phyloP scores from a whole-genome alignment of 2,329 filamentous ascomycete genomes.

The Xylariales sp. region DNA sequence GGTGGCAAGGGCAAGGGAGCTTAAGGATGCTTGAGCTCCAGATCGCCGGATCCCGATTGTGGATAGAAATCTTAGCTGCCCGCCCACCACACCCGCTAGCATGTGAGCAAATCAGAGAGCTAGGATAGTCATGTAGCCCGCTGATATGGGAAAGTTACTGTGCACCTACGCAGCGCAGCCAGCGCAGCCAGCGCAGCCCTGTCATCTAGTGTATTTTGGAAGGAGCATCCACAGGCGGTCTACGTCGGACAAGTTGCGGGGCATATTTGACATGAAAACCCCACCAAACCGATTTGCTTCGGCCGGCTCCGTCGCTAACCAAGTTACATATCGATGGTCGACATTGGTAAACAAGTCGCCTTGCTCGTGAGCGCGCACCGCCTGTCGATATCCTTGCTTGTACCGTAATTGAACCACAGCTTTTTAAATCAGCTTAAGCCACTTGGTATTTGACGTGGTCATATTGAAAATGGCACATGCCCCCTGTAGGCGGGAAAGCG shows the following conservation, averaged over 20 bases:
- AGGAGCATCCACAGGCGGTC: conserved; percentile 1
- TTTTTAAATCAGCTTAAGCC: too few relatives aligned
- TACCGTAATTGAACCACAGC: too few relatives aligned
- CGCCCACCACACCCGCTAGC: background rate
- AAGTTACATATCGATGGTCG: background rate
- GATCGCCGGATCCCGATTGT: conserved; percentile 8
- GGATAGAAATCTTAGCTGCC: too few relatives aligned
- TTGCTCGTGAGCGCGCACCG: too few relatives aligned
- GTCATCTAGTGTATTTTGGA: background rate
- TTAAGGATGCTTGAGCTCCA: background rate
- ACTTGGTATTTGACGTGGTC: too few relatives aligned
- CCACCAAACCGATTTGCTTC: background rate
- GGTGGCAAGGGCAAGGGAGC: conserved; percentile 8
- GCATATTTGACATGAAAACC: background rate
- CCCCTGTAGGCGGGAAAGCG: too few relatives aligned
- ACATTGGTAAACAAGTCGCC: background rate
- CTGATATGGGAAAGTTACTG: conserved; percentile 3
- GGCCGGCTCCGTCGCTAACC: conserved; percentile 6
- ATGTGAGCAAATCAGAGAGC: conserved; percentile 1
- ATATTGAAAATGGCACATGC: too few relatives aligned
- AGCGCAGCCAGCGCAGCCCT: background rate
- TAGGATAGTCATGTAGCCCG: background rate
- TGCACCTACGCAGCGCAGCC: background rate
- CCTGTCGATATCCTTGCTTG: too few relatives aligned
- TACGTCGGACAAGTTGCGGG: conserved; percentile 3